Percentiles rank a stretch among this genome's conserved stretches.
phyloP scores from a whole-genome alignment of 306 rosid genomes.

The Rubus idaeus region DNA sequence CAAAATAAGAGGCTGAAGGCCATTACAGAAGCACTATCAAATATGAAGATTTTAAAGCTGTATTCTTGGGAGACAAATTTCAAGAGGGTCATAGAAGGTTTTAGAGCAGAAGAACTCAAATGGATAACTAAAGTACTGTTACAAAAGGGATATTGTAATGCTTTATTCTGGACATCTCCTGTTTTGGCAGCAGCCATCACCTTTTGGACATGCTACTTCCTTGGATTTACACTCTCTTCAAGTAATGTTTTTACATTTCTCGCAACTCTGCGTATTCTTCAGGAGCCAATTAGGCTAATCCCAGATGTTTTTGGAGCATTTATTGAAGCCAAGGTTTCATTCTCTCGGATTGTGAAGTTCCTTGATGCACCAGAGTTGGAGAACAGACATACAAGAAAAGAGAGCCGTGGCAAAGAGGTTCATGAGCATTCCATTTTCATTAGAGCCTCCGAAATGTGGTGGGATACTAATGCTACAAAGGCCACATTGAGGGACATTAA shows the following conservation, averaged over 20 bases:
- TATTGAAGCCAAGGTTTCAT: constrained; percentile 34
- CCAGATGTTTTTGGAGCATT: constrained; percentile 30
- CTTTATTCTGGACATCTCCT: constrained; percentile 28
- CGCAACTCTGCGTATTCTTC: constrained; percentile 30
- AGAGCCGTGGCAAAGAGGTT: neutral
- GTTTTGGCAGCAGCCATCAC: constrained; percentile 20
- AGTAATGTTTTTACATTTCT: constrained; percentile 27
- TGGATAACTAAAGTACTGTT: constrained; percentile 14
- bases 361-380: constrained; percentile 33
- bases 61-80: constrained; percentile 38
- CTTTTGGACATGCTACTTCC: constrained; percentile 32
- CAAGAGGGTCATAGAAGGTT: constrained; percentile 14
- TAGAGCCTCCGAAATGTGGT: constrained; percentile 26
- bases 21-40: constrained; percentile 27
- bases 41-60: constrained; percentile 37
- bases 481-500: constrained; percentile 18
- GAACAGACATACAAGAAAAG: constrained; percentile 14
- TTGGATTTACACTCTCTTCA: constrained; percentile 19
- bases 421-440: constrained; percentile 13
- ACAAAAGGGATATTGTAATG: constrained; percentile 21
- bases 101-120: constrained; percentile 26
- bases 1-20: constrained; percentile 29
- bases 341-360: constrained; percentile 25
- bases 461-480: constrained; percentile 22
- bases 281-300: constrained; percentile 28